phyloP scores from a whole-genome alignment of 495 filamentous ascomycete species.

The Cenococcum geophilum region DNA sequence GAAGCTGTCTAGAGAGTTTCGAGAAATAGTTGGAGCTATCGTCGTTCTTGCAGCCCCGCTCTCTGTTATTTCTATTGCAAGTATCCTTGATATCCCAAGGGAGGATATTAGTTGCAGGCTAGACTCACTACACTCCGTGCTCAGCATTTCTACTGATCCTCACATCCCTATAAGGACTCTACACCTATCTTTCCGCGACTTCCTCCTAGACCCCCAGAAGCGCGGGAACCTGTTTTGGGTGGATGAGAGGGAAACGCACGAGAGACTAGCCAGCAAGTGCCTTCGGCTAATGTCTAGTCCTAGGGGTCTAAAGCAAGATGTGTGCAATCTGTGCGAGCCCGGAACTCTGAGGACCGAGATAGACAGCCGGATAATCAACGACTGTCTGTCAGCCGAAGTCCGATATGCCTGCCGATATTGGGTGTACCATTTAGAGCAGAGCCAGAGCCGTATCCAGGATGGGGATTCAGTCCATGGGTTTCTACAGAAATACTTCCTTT shows the following conservation, averaged over 20 bases:
- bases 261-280: conserved; percentile 35
- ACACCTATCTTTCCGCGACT: no score
- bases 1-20: conserved; percentile 25
- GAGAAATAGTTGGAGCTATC: conserved; percentile 35
- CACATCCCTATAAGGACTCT: no score
- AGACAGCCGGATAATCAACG: conserved; percentile 42
- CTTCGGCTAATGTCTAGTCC: conserved; percentile 34
- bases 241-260: conserved; percentile 38
- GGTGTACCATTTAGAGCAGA: conserved; percentile 42
- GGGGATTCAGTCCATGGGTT: no score
- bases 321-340: conserved; percentile 37
- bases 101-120: conserved; percentile 23
- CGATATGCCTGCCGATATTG: no score
- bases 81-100: conserved; percentile 21
- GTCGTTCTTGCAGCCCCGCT: conserved; percentile 33
- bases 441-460: conserved; percentile 20
- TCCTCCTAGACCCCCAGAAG: no score
- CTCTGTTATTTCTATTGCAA: conserved; percentile 29
- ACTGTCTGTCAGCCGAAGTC: conserved; percentile 41
- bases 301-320: conserved; percentile 35
- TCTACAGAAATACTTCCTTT: no score
- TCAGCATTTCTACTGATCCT: no score
- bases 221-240: no score
- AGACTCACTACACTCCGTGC: conserved; percentile 37
- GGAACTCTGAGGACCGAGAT: conserved; percentile 27